These are phyloP conservation scores for Alternaria tenuissima DNA, from an alignment of 2,329 filamentous ascomycete species.

Conservation along the genomic window DNA sequence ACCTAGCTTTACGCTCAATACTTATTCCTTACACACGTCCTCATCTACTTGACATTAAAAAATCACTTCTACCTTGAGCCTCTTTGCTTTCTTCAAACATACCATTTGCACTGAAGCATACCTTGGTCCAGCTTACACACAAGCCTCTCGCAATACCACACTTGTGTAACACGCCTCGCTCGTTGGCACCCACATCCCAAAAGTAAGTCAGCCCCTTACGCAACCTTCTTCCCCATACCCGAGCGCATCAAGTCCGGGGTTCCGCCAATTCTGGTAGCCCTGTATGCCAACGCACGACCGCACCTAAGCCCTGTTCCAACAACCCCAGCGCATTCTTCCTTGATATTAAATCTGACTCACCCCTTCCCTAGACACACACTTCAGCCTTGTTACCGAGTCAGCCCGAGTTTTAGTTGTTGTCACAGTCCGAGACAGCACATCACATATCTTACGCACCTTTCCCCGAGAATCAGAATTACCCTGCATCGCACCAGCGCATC, in stretches of 20 bases:
- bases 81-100: constrained; percentile 7
- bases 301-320: constrained; percentile 38
- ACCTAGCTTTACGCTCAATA: constrained; percentile 10
- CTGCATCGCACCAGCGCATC: constrained; percentile 30
- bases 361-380: constrained; percentile 28
- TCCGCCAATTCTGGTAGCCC: constrained; percentile 28
- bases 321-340: constrained; percentile 3
- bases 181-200: constrained; percentile 23
- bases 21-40: constrained; percentile 16
- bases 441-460: constrained; percentile 27
- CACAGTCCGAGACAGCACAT: constrained; percentile 45
- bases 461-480: constrained; percentile 17
- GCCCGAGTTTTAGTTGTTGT: constrained; percentile 21
- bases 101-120: constrained; percentile 1
- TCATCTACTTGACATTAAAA: constrained; percentile 7
- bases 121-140: constrained; percentile 15
- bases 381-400: constrained; percentile 15
- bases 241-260: constrained; percentile 32
- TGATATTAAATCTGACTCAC: constrained; percentile 52
- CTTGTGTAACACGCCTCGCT: constrained; percentile 26
- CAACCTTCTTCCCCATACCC: constrained; percentile 33
- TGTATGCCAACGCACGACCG: constrained; percentile 41
- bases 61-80: constrained; percentile 16
- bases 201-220: constrained; percentile 43
- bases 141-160: constrained; percentile 17